Base-by-base conservation (phyloP, 768 basidiomycete species). In the Mycena albidolilacea region DNA sequence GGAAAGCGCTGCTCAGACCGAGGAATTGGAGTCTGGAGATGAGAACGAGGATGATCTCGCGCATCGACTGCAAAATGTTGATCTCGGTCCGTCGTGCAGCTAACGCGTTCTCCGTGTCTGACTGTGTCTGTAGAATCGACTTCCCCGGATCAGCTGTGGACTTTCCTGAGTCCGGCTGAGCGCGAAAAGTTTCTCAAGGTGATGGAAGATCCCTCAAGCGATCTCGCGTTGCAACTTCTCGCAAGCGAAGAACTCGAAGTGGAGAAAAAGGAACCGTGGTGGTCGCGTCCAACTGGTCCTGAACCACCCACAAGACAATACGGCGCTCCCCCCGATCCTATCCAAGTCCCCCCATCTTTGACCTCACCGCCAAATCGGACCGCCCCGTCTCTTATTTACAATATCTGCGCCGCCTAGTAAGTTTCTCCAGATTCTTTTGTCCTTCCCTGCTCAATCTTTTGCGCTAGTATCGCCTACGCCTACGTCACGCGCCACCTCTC, bases 241-340 rank as follows among this genome's bases (percentile, higher is more conserved):
- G 81, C 88, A 38, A 90, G 89, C 71, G 84, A 87, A 69, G 90
- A 89, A 55, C 78, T 94, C 1, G 85, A 86, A 38, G 80, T 82
- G 6, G 86, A 85, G n/a, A 84, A 81, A 23, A 81, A 81, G 5
- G 81, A 84, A 6, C 95, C 95, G 7, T 97, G 95, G 95, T 97
- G 95, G 95, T 87, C 91, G 67, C 82, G 77, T 21, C 74, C 77
- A 5, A 17, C 58, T 30, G 46, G 11, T 74, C 59, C 67, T 63
- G 38, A 23, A 41, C 69, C 54, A 3, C 44, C 68, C 6, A 17
- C 48, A 55, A 61, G 46, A 37, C 79, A 77, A 30, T 81, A 84
- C 76, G 87, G 87, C 4, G 23, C 71, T 14, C 82, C 79, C 59
- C 91, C 90, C 30, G 69, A 80, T 4, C 77, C 86, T 55, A 87